These are phyloP conservation scores for Tephrocybe rancida DNA, from an alignment of 768 basidiomycete genomes.

Conservation along the genomic window DNA sequence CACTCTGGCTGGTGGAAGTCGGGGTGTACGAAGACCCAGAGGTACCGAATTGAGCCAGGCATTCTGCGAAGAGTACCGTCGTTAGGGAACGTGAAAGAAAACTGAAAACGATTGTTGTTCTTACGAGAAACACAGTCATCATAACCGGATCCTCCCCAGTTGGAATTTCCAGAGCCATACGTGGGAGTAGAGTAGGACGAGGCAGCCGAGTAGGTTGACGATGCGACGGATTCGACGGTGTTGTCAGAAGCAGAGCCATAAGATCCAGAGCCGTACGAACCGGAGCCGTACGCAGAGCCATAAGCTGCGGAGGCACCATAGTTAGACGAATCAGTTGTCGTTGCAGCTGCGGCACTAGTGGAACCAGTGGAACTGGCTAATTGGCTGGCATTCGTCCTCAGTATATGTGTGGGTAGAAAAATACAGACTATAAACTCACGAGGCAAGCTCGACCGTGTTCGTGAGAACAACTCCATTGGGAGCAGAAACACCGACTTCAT, in stretches of 20 bases:
- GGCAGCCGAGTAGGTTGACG: conserved; percentile 25
- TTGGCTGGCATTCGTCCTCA: conserved; percentile 6
- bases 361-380: conserved; percentile 1
- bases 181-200: conserved; percentile 41
- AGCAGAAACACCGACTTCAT: conserved; percentile 45
- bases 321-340: not conserved
- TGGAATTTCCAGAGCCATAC: conserved; percentile 66
- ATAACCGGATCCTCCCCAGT: conserved; percentile 61
- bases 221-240: conserved; percentile 15
- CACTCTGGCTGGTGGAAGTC: conserved; percentile 30
- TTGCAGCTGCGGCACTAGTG: not conserved
- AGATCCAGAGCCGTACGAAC: conserved; percentile 22
- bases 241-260: conserved; percentile 20
- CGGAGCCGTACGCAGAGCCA: conserved; percentile 16
- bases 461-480: conserved; percentile 47
- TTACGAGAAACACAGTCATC: conserved; percentile 71
- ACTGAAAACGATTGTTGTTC: conserved; percentile 24
- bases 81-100: conserved; percentile 1
- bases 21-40: conserved; percentile 36
- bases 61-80: conserved; percentile 45
- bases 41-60: conserved; percentile 59
- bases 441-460: conserved; percentile 35
- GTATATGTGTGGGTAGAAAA: not conserved
- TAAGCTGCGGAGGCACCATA: conserved; percentile 16
- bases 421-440: conserved; percentile 29